A percentile compares a stretch with the other conserved stretches of the same genome.
Evolutionary conservation across 2,329 filamentous ascomycete species (phyloP).

Genomic region (Pyrenophora teres): DNA sequence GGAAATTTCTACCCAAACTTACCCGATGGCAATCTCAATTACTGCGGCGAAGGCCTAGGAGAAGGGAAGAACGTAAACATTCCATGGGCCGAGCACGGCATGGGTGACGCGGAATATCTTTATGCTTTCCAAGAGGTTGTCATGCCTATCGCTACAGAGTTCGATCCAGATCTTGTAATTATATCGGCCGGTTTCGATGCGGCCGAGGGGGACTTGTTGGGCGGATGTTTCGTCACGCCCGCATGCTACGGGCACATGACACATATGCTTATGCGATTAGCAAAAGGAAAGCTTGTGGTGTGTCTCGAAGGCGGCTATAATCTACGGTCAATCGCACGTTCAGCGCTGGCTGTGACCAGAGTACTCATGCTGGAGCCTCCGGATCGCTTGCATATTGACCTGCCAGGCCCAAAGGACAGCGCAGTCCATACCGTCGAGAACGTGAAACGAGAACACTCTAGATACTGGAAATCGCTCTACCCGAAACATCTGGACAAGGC

Average conservation of each 20-base stretch:
- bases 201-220: conserved; percentile 88
- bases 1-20: conserved; percentile 81
- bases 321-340: conserved; percentile 86
- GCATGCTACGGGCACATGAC: conserved; percentile 97
- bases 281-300: conserved; percentile 85
- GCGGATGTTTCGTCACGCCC: conserved; percentile 89
- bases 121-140: conserved; percentile 94
- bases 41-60: conserved; percentile 63
- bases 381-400: conserved; percentile 57
- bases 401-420: conserved; percentile 52
- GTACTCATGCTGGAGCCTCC: conserved; percentile 97
- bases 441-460: conserved; percentile 63
- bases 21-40: conserved; percentile 62
- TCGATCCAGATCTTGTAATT: conserved; percentile 91
- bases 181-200: conserved; percentile 96
- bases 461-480: conserved; percentile 87
- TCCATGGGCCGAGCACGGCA: conserved; percentile 70
- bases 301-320: conserved; percentile 98
- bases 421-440: conserved; percentile 62
- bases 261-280: conserved; percentile 96
- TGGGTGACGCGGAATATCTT: conserved; percentile 97
- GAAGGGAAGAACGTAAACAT: conserved; percentile 70
- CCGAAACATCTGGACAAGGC: conserved; percentile 58
- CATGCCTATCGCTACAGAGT: conserved; percentile 94
- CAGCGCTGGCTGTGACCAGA: conserved; percentile 85